Evolutionary conservation across 1,139 yeast genomes (phyloP).

Genomic region (Pichia sp.): DNA sequence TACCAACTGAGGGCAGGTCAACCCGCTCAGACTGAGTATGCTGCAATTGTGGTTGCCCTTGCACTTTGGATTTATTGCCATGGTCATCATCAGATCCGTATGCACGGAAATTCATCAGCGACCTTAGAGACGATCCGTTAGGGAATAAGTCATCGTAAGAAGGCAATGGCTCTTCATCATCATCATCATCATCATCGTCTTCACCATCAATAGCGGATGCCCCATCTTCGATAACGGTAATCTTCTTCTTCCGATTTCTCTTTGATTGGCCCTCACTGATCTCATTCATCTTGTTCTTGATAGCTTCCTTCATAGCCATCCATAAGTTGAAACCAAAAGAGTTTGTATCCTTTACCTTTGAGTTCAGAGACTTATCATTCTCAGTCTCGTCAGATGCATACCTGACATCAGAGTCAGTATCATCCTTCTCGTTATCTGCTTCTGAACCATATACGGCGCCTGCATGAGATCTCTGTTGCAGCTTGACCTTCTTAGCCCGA

Average conservation of each 20-base stretch:
- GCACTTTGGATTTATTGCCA: not conserved
- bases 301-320: constrained; percentile 58
- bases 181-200: constrained; percentile 2
- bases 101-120: constrained; percentile 28
- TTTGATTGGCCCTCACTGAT: constrained; percentile 2
- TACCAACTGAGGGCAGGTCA: too few relatives aligned
- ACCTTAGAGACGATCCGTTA: constrained; percentile 39
- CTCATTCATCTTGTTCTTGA: constrained; percentile 28
- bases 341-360: constrained; percentile 9
- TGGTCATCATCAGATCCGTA: constrained; percentile 5
- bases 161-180: constrained; percentile 45
- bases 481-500: not conserved
- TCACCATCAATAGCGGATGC: not conserved
- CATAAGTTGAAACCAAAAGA: constrained; percentile 35
- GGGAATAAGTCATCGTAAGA: constrained; percentile 83
- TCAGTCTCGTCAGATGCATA: constrained; percentile 17
- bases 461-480: not conserved
- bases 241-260: not conserved
- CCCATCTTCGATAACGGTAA: not conserved
- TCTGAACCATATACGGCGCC: not conserved
- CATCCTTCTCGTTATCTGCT: constrained; percentile 10
- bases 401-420: constrained; percentile 21
- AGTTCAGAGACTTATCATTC: not conserved
- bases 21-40: too few relatives aligned
- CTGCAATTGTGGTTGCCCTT: too few relatives aligned